Conservation (phyloP, 2,329 filamentous ascomycete species). For the Neofusicoccum cordaticola region DNA sequence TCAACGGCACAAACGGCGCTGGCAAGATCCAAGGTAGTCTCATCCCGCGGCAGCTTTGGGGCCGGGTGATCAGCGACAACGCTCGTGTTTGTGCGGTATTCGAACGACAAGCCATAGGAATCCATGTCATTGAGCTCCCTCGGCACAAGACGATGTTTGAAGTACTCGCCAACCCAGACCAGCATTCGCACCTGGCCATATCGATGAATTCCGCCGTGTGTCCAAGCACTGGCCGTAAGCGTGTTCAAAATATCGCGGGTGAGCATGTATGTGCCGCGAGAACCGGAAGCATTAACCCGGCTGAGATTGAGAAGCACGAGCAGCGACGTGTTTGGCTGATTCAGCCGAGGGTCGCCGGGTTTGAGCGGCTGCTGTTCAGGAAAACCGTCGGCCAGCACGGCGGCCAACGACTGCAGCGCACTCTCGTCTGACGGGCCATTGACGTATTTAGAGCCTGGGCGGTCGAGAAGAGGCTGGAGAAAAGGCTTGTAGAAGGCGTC, state of each 20-base stretch:
- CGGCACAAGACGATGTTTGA: constrained; percentile 61
- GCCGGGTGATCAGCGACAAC: background rate
- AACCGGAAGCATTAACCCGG: background rate
- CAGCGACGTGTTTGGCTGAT: constrained; percentile 66
- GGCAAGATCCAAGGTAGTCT: background rate
- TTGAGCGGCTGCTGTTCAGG: constrained; percentile 53
- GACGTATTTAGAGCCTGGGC: constrained; percentile 42
- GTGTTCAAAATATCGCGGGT: constrained; percentile 60
- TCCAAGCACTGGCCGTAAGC: constrained; percentile 58
- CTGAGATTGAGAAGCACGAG: constrained; percentile 47
- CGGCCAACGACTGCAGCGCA: constrained; percentile 43
- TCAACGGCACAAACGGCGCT: background rate
- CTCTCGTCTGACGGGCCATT: constrained; percentile 10
- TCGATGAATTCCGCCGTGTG: constrained; percentile 62
- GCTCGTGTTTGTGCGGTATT: background rate
- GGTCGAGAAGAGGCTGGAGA: constrained; percentile 49
- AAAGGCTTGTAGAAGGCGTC: constrained; percentile 60
- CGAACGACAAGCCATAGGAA: background rate
- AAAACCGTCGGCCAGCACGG: constrained; percentile 52
- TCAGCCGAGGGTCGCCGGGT: constrained; percentile 39
- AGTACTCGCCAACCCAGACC: constrained; percentile 64
- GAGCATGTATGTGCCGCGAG: constrained; percentile 44
- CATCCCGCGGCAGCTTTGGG: background rate
- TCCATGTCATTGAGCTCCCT: constrained; percentile 28
- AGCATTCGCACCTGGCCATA: constrained; percentile 81